Conservation (phyloP, 106 monocot species). For the Acanthochlamys bracteata region DNA sequence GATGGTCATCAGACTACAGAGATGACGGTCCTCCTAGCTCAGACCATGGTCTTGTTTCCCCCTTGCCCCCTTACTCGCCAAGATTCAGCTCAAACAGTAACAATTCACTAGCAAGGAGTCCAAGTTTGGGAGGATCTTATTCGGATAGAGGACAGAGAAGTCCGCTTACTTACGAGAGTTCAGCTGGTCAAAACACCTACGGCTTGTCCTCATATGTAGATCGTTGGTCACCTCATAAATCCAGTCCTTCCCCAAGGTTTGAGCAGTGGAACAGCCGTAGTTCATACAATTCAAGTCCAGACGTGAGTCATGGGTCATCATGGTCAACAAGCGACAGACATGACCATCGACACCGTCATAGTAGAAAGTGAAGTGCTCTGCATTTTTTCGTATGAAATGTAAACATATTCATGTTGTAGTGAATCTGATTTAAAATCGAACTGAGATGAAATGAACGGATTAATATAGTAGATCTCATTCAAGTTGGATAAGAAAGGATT, state of each 20-base stretch:
- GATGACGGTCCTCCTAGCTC: slow-evolving; percentile 20
- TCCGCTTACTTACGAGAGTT: slow-evolving; percentile 16
- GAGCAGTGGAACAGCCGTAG: slow-evolving; percentile 19
- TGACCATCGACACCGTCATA: slow-evolving; percentile 26
- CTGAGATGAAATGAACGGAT: too few relatives aligned
- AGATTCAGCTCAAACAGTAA: slow-evolving; percentile 48
- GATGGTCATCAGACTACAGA: slow-evolving; percentile 17
- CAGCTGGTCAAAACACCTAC: slow-evolving; percentile 19
- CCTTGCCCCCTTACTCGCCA: slow-evolving; percentile 21
- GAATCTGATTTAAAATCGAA: too few relatives aligned
- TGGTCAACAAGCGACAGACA: slow-evolving; percentile 25
- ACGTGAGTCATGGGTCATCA: slow-evolving; percentile 1
- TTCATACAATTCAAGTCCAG: slow-evolving; percentile 6
- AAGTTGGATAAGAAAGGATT: too few relatives aligned
- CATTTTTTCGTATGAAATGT: too few relatives aligned
- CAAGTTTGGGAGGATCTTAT: slow-evolving; percentile 37
- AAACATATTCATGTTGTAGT: too few relatives aligned
- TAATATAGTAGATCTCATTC: too few relatives aligned
- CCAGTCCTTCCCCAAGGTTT: slow-evolving; percentile 2
- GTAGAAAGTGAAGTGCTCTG: neutral
- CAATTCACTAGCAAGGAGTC: slow-evolving; percentile 21
- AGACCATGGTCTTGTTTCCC: slow-evolving; percentile 5
- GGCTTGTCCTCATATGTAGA: slow-evolving; percentile 18
- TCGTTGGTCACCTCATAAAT: slow-evolving; percentile 13
- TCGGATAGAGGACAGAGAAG: slow-evolving; percentile 49